Conservation (phyloP, 2,329 filamentous ascomycete genomes). For the Ascocoryne sarcoides region DNA sequence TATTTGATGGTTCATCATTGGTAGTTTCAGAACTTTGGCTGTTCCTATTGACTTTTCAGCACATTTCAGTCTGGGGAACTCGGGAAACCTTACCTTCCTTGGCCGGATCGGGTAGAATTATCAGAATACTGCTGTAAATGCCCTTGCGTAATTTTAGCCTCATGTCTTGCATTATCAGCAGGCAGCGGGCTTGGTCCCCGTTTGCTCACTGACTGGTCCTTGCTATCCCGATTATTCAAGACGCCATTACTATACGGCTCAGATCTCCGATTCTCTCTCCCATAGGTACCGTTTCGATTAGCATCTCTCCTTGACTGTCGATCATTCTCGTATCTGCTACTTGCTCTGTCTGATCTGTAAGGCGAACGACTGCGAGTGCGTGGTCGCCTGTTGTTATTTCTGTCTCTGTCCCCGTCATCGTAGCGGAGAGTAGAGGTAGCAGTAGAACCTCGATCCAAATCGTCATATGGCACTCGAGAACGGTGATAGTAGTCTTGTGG, state of each 20-base stretch:
- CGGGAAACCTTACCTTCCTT: constrained; percentile 31
- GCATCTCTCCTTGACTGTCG: constrained; percentile 17
- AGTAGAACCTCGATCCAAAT: constrained; percentile 39
- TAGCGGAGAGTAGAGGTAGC: constrained; percentile 32
- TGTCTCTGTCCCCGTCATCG: constrained; percentile 37
- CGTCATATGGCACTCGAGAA: constrained; percentile 44
- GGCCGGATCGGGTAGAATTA: constrained; percentile 5
- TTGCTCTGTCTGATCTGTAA: constrained; percentile 30
- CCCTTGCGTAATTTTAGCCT: constrained; percentile 61
- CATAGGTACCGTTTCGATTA: constrained; percentile 11
- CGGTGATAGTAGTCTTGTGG: constrained; percentile 39
- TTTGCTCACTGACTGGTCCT: constrained; percentile 55
- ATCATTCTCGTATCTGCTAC: constrained; percentile 16
- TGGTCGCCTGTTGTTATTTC: constrained; percentile 43
- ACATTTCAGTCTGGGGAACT: neutral
- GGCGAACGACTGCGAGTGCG: constrained; percentile 45
- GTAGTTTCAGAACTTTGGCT: constrained; percentile 26
- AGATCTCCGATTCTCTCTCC: constrained; percentile 12
- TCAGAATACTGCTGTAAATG: constrained; percentile 42
- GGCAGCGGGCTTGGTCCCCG: constrained; percentile 50
- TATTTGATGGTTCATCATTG: constrained; percentile 30
- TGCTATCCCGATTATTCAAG: constrained; percentile 40
- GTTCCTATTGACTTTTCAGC: constrained; percentile 15
- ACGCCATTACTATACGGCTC: constrained; percentile 29
- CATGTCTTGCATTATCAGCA: constrained; percentile 49